phyloP scores from a whole-genome alignment of 352 stramenopile species.

The Phytophthora pluvialis region DNA sequence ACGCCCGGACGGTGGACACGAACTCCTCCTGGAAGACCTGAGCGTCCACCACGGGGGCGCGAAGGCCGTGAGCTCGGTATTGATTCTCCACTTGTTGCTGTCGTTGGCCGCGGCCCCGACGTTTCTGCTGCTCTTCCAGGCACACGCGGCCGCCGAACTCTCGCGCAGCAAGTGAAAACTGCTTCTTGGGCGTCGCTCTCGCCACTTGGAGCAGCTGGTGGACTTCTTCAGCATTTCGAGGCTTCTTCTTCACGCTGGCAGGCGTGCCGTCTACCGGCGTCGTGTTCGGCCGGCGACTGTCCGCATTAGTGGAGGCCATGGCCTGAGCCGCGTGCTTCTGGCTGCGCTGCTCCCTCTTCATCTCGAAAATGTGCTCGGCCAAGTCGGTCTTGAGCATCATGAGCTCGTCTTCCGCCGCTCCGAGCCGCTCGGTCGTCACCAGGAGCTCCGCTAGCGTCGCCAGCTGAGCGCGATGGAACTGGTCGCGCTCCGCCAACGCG shows the following conservation, averaged over 20 bases:
- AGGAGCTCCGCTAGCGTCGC: slow-evolving; percentile 56
- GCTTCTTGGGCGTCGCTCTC: slow-evolving; percentile 42
- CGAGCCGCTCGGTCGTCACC: slow-evolving; percentile 51
- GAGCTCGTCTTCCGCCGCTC: slow-evolving; percentile 55
- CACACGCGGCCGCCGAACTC: slow-evolving; percentile 56
- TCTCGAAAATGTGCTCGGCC: slow-evolving; percentile 73
- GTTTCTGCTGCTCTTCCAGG: slow-evolving; percentile 48
- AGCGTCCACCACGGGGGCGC: slow-evolving; percentile 37
- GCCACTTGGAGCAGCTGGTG: slow-evolving; percentile 21
- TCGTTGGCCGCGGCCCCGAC: slow-evolving; percentile 31
- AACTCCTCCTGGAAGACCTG: slow-evolving; percentile 73
- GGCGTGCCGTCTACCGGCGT: slow-evolving; percentile 11
- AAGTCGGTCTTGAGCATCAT: slow-evolving; percentile 64
- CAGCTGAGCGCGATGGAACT: slow-evolving; percentile 48
- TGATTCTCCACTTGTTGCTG: slow-evolving; percentile 55
- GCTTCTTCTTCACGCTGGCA: slow-evolving; percentile 6
- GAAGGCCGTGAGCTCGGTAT: slow-evolving; percentile 50
- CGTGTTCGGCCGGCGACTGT: slow-evolving; percentile 18
- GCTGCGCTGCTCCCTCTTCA: slow-evolving; percentile 49
- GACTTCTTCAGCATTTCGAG: slow-evolving; percentile 23
- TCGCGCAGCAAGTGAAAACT: slow-evolving; percentile 60
- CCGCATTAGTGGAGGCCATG: not conserved
- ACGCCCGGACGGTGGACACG: slow-evolving; percentile 60
- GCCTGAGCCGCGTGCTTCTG: slow-evolving; percentile 43
- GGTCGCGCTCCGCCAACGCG: slow-evolving; percentile 61